A percentile compares a stretch with the other conserved stretches of the same genome.
Evolutionary conservation across 805 yeast genomes (phyloP).

Genomic region (Saturnispora kantuleensis): DNA sequence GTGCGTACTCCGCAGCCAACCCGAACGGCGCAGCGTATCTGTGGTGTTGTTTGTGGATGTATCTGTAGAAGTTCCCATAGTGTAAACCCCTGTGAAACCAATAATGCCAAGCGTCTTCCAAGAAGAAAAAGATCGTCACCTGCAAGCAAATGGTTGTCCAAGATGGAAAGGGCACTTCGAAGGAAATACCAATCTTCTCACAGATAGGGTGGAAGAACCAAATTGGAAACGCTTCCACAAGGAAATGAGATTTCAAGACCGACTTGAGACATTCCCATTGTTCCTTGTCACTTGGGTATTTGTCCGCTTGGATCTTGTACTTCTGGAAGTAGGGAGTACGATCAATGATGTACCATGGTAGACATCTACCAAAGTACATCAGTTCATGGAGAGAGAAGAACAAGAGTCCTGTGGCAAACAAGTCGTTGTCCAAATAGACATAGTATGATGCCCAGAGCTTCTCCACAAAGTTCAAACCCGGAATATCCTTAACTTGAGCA

Average conservation of each 20-base stretch:
- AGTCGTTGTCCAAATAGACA: conserved; percentile 74
- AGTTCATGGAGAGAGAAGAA: conserved; percentile 78
- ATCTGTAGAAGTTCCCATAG: conserved; percentile 78
- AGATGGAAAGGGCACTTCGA: conserved; percentile 79
- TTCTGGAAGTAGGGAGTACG: conserved; percentile 73
- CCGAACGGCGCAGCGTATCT: conserved; percentile 98
- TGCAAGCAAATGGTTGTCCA: conserved; percentile 50
- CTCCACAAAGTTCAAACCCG: conserved; percentile 38
- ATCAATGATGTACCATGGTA: conserved; percentile 90
- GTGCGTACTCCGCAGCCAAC: conserved; percentile 94
- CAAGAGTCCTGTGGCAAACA: conserved; percentile 83
- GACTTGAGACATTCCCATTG: conserved; percentile 89
- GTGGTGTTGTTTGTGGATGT: conserved; percentile 96
- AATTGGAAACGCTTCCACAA: conserved; percentile 92
- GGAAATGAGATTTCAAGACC: conserved; percentile 76
- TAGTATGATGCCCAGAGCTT: conserved; percentile 86
- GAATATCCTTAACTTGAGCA: conserved; percentile 19
- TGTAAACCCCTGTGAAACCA: conserved; percentile 90
- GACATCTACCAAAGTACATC: conserved; percentile 82
- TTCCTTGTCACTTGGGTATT: conserved; percentile 69
- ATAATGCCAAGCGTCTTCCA: conserved; percentile 96
- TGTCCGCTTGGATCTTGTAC: conserved; percentile 84
- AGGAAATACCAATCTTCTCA: conserved; percentile 64
- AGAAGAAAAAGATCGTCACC: conserved; percentile 64
- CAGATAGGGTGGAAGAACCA: conserved; percentile 96